phyloP scores from a whole-genome alignment of 2,329 filamentous ascomycete species.

The Pseudomassariella vexata region DNA sequence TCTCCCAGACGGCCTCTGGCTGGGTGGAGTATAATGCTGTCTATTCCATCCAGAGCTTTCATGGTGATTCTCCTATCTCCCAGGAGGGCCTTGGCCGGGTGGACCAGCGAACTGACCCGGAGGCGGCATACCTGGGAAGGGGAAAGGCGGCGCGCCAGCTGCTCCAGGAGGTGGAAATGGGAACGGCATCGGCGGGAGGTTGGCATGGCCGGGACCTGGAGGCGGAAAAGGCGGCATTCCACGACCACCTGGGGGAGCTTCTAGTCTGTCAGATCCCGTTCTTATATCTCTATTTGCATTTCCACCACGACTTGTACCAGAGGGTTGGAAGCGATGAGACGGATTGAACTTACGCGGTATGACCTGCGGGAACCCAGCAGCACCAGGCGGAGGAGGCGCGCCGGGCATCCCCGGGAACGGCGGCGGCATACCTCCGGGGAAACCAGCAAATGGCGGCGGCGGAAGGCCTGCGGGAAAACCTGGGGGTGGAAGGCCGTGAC shows the following conservation, averaged over 20 bases:
- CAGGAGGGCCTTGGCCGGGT: slow-evolving; percentile 31
- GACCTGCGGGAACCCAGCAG: slow-evolving; percentile 22
- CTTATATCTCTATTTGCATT: background rate
- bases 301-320: slow-evolving; percentile 3
- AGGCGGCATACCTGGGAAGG: slow-evolving; percentile 39
- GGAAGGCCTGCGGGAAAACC: slow-evolving; percentile 37
- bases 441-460: slow-evolving; percentile 4
- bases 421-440: slow-evolving; percentile 2
- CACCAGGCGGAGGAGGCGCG: slow-evolving; percentile 3
- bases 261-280: slow-evolving; percentile 8
- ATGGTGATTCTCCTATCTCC: slow-evolving; percentile 16
- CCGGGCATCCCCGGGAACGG: slow-evolving; percentile 30
- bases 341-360: slow-evolving; percentile 45
- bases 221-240: slow-evolving; percentile 43
- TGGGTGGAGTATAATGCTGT: too few species aligned
- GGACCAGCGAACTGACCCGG: too few species aligned
- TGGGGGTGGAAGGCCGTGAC: slow-evolving; percentile 38
- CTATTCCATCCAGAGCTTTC: too few species aligned
- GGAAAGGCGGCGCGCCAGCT: slow-evolving; percentile 43
- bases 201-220: slow-evolving; percentile 17
- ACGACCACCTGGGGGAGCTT: slow-evolving; percentile 28
- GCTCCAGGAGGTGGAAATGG: slow-evolving; percentile 29
- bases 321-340: slow-evolving; percentile 1
- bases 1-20: too few species aligned
- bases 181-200: slow-evolving; percentile 19